Evolutionary conservation across 2,329 filamentous ascomycete genomes (phyloP), one percentile per base, ranked within the genome.

Genomic region (Aspergillus fumigatus): DNA sequence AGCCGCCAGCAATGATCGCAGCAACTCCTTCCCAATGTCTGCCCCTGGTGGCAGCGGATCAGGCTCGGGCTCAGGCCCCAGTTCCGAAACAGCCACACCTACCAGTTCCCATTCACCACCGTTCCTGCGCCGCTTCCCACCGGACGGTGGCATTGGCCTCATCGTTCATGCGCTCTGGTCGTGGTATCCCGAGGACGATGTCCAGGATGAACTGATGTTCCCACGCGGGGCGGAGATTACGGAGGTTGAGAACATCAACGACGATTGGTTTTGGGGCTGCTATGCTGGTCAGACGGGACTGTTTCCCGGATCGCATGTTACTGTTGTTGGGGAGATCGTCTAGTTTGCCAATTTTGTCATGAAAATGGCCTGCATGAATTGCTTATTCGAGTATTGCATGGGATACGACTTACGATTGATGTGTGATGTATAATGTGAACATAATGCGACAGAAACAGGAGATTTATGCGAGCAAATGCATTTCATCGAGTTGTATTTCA

Each of bases 191-290:
- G 82, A 82, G 2, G 70, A 73, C 6, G 69, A 67, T 1, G 69
- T 72, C 10, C 60, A 66, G 14, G 89, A 96, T 69, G 93, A 97
- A 75, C 75, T 97, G 43, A 73, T 87, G 60, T 97, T 97, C 65
- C 93, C 93, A 0, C 86, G 86, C 51, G 87, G 89, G 9, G 92
- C 92, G 0, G 89, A 94, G 72, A 83, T 97, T 14, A 81, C 82
- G 6, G 93, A 97, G 76, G 85, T 88, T 40, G 88, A 93, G 70
- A 89, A 94, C 71, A 85, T 95, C 50, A 96, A 96, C 70, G 89
- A 88, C 19, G 92, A 96, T 71, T 97, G 92, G 92, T 92, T 83
- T 67, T 88, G 88, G 76, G 93, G 93, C 0, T 85, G 86, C 27
- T 97, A 96, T 78, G 92, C 91, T 75, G 92, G 91, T 0, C 78